Conservation (phyloP, 805 yeast species). For the Candida vaughaniae region DNA sequence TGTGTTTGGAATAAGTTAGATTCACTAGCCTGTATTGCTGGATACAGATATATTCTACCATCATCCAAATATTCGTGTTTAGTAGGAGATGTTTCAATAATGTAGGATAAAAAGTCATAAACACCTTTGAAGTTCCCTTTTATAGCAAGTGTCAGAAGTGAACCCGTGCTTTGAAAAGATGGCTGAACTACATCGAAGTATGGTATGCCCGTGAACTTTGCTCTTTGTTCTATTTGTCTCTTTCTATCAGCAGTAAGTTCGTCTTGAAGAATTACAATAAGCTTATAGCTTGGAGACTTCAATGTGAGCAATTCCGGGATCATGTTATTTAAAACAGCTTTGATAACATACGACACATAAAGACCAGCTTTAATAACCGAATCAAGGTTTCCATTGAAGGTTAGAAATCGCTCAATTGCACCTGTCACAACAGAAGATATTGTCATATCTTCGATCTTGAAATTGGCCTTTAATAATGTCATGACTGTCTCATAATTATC, state of each 20-base stretch:
- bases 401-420: constrained; percentile 28
- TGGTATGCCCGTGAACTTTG: constrained; percentile 6
- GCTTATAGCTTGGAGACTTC: constrained; percentile 14
- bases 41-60: constrained; percentile 12
- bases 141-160: constrained; percentile 11
- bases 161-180: not conserved
- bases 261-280: constrained; percentile 3
- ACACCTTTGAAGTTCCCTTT: constrained; percentile 22
- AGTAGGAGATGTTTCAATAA: constrained; percentile 6
- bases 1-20: constrained; percentile 18
- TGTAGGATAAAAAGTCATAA: constrained; percentile 14
- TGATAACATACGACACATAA: constrained; percentile 25
- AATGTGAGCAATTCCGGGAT: constrained; percentile 26
- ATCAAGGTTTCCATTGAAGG: constrained; percentile 26
- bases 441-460: constrained; percentile 19
- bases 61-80: constrained; percentile 16
- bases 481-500: constrained; percentile 11
- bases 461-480: constrained; percentile 18
- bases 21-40: constrained; percentile 17
- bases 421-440: constrained; percentile 23
- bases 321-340: constrained; percentile 26
- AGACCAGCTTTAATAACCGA: constrained; percentile 24
- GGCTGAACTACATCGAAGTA: constrained; percentile 8
- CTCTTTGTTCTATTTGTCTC: constrained; percentile 13
- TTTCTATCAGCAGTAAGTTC: constrained; percentile 7